These are phyloP conservation scores for Neurospora sp. DNA, from an alignment of 495 filamentous ascomycete species.

Conservation along the genomic window DNA sequence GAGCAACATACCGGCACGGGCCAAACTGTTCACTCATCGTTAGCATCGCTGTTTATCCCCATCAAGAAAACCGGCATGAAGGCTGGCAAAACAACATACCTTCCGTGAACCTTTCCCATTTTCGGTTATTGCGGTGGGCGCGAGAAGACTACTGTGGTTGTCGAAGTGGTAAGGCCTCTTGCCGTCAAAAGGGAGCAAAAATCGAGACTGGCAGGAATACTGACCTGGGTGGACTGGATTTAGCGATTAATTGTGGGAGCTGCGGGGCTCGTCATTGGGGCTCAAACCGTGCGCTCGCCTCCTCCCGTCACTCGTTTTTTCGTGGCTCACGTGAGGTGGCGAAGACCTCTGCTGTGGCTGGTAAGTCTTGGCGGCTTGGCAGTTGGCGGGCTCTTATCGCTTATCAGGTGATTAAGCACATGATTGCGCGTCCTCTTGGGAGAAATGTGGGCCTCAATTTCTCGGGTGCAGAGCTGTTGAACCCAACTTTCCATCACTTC, in stretches of 20 bases:
- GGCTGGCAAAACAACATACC: constrained; percentile 7
- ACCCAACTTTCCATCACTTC: neutral
- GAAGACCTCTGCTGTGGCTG: neutral
- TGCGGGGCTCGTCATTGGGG: constrained; percentile 21
- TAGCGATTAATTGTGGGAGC: constrained; percentile 11
- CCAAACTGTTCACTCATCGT: constrained; percentile 17
- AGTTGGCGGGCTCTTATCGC: neutral
- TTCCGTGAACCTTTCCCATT: constrained; percentile 33
- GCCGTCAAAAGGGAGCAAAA: constrained; percentile 1
- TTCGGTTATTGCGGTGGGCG: constrained; percentile 18
- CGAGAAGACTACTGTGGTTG: constrained; percentile 13
- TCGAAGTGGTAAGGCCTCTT: constrained; percentile 2
- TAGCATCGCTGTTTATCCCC: neutral
- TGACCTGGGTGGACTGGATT: constrained; percentile 7
- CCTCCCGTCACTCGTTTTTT: neutral
- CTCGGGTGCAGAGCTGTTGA: neutral
- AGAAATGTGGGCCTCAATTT: neutral
- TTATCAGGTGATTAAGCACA: neutral
- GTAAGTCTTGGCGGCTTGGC: neutral
- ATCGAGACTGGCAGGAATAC: constrained; percentile 5
- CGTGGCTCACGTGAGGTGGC: neutral
- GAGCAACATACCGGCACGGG: constrained; percentile 25
- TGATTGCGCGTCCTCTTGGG: neutral
- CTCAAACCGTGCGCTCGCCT: constrained; percentile 7
- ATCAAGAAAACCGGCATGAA: neutral